Evolutionary conservation across 805 yeast species (phyloP).

Genomic region (Wickerhamomyces canadensis): DNA sequence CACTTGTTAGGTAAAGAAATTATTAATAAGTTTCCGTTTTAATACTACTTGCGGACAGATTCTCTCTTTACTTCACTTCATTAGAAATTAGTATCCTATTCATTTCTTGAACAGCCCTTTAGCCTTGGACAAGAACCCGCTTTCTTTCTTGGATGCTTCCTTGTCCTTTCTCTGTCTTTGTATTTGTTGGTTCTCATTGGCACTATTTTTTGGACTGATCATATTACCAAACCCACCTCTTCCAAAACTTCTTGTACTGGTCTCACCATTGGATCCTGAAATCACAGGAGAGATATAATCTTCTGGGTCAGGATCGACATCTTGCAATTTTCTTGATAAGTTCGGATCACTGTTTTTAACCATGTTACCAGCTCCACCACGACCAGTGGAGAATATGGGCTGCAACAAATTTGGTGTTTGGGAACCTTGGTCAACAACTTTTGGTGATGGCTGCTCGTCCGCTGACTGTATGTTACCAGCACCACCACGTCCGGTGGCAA

Average conservation of each 20-base stretch:
- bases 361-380: slow-evolving; percentile 82
- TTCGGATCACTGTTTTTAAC: slow-evolving; percentile 53
- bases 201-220: slow-evolving; percentile 30
- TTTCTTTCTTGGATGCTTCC: slow-evolving; percentile 22
- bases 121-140: slow-evolving; percentile 41
- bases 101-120: slow-evolving; percentile 34
- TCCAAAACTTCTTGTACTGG: slow-evolving; percentile 37
- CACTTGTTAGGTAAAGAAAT: no score
- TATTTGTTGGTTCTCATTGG: slow-evolving; percentile 15
- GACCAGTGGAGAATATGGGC: slow-evolving; percentile 60
- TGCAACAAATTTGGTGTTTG: slow-evolving; percentile 54
- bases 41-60: no score
- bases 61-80: no score
- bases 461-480: slow-evolving; percentile 59
- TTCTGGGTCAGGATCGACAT: slow-evolving; percentile 43
- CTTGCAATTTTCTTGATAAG: slow-evolving; percentile 58
- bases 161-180: slow-evolving; percentile 15
- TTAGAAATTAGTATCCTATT: no score
- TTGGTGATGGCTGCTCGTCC: slow-evolving; percentile 43
- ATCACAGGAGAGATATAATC: slow-evolving; percentile 38
- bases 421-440: slow-evolving; percentile 51
- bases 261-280: slow-evolving; percentile 25
- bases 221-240: slow-evolving; percentile 67
- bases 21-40: no score
- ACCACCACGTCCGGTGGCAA: slow-evolving; percentile 78